These are phyloP conservation scores for Chlorella ohadii DNA, from an alignment of 139 green algal genomes.

Conservation along the genomic window DNA sequence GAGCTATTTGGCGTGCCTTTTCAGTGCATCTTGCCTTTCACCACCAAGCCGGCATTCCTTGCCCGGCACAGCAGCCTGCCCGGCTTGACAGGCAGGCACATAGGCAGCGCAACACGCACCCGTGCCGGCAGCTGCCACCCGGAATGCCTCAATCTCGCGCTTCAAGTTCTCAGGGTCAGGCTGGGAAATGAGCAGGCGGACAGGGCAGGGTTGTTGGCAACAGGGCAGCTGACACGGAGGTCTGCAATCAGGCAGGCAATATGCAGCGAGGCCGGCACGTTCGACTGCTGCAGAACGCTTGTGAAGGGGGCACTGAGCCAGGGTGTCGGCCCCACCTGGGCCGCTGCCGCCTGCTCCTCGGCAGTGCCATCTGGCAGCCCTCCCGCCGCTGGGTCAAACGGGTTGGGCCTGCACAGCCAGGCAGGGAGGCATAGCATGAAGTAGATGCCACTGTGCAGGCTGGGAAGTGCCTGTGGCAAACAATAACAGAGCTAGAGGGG, in stretches of 20 bases:
- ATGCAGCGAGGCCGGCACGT: too few species aligned
- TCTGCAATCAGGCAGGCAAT: too few species aligned
- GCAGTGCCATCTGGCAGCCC: conserved; percentile 16
- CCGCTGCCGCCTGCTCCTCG: conserved; percentile 1
- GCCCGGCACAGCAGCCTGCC: too few species aligned
- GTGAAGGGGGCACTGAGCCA: too few species aligned
- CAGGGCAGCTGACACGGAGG: too few species aligned
- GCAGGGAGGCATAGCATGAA: background rate
- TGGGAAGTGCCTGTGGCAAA: too few species aligned
- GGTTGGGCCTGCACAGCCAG: conserved; percentile 23
- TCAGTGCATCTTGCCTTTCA: too few species aligned
- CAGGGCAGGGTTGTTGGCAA: background rate
- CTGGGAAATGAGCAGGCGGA: background rate
- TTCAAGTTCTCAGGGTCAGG: conserved; percentile 10
- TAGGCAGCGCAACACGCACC: background rate
- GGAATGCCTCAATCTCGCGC: conserved; percentile 17
- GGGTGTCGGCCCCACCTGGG: background rate
- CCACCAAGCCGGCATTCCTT: too few species aligned
- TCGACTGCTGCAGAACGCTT: background rate
- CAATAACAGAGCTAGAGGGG: too few species aligned
- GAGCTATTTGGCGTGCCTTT: too few species aligned
- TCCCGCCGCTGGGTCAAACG: conserved; percentile 23
- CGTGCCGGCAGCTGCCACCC: conserved; percentile 1
- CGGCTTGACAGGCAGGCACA: too few species aligned
- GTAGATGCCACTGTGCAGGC: background rate